A percentile compares a stretch with the other conserved stretches of the same genome.
phyloP scores from a whole-genome alignment of 768 basidiomycete species.

The Cystobasidium ongulense region DNA sequence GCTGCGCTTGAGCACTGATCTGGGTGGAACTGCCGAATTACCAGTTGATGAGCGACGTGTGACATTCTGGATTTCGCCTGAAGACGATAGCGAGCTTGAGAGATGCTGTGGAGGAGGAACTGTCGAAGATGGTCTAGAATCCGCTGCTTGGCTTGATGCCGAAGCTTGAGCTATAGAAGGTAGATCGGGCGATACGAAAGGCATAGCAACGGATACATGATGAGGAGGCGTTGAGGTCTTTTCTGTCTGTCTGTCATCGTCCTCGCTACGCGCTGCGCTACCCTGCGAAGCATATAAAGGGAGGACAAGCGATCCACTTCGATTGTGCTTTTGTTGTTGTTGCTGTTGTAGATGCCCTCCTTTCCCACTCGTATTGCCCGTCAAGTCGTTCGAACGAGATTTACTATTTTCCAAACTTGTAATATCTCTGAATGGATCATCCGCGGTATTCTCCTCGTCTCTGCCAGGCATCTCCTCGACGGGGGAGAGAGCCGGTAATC shows the following conservation, averaged over 20 bases:
- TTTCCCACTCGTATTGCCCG: slow-evolving; percentile 4
- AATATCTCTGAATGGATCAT: slow-evolving; percentile 81
- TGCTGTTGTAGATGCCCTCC: not conserved
- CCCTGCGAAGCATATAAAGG: not conserved
- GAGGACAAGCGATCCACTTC: slow-evolving; percentile 13
- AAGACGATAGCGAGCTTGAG: not conserved
- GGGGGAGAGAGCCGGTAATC: not conserved
- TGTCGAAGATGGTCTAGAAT: not conserved
- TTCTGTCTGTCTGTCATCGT: not conserved
- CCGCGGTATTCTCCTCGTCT: slow-evolving; percentile 39
- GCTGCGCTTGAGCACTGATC: slow-evolving; percentile 43
- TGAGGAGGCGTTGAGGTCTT: slow-evolving; percentile 18
- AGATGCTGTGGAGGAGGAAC: not conserved
- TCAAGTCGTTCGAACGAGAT: slow-evolving; percentile 14
- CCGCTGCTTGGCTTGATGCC: not conserved
- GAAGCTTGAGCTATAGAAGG: slow-evolving; percentile 5
- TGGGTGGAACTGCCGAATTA: not conserved
- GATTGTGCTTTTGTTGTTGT: too few relatives aligned
- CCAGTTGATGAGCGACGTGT: not conserved
- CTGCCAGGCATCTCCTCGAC: not conserved
- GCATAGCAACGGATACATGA: not conserved
- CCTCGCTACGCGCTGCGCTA: not conserved
- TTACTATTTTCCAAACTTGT: slow-evolving; percentile 68
- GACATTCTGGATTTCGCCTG: not conserved
- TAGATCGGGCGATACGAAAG: slow-evolving; percentile 14